Conservation (phyloP, 768 basidiomycete species). For the Boletellus sp. region DNA sequence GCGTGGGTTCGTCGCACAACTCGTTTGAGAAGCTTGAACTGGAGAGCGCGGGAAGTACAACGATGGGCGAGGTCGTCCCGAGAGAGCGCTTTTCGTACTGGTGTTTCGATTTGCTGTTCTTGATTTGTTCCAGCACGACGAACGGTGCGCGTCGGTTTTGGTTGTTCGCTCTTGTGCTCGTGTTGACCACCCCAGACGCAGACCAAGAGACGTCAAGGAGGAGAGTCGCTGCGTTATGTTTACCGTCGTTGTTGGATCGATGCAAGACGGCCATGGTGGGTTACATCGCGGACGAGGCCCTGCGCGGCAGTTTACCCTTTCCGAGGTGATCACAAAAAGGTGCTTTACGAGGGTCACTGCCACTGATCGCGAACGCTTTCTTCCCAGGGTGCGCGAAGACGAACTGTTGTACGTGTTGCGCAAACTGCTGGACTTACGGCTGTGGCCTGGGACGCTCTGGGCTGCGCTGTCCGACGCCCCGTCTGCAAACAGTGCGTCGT, state of each 20-base stretch:
- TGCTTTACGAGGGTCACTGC: background rate
- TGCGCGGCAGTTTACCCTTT: conserved; percentile 88
- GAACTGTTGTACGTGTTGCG: conserved; percentile 82
- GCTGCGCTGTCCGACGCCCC: conserved; percentile 69
- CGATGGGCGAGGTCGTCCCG: conserved; percentile 50
- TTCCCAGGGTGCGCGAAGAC: conserved; percentile 73
- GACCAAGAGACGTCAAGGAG: conserved; percentile 59
- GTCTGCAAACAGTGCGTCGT: conserved; percentile 47
- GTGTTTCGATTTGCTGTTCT: conserved; percentile 85
- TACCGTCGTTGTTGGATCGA: conserved; percentile 74
- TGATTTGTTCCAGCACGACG: conserved; percentile 67
- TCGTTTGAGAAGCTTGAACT: conserved; percentile 38
- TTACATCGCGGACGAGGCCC: conserved; percentile 79
- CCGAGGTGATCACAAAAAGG: conserved; percentile 50
- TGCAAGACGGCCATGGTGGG: conserved; percentile 63
- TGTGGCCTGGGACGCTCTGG: conserved; percentile 77
- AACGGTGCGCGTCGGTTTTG: conserved; percentile 41
- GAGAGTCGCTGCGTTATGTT: conserved; percentile 67
- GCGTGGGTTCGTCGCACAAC: conserved; percentile 4
- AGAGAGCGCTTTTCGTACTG: conserved; percentile 89
- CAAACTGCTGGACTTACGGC: conserved; percentile 65
- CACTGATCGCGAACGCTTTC: background rate
- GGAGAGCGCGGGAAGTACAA: conserved; percentile 56
- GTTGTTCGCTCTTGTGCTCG: background rate
- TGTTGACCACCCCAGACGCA: conserved; percentile 22